A percentile compares a stretch with the other conserved stretches of the same genome.
These are phyloP conservation scores for Lachancea fermentati DNA, from an alignment of 805 yeast species.

Conservation along the genomic window DNA sequence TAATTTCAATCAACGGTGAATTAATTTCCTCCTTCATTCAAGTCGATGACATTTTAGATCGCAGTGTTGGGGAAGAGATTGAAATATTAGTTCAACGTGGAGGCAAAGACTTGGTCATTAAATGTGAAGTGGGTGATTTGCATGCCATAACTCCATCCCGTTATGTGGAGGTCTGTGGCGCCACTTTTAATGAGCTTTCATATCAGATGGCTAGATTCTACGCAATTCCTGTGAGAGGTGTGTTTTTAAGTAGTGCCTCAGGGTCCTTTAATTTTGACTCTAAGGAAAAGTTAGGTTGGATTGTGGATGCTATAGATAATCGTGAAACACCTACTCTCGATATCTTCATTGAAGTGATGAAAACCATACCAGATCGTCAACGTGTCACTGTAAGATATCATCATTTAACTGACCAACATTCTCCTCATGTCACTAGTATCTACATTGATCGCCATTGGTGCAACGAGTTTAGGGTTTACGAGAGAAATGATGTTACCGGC, in stretches of 20 bases:
- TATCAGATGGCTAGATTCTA: conserved; percentile 85
- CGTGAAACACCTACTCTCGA: conserved; percentile 69
- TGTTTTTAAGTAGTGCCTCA: conserved; percentile 68
- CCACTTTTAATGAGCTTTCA: conserved; percentile 76
- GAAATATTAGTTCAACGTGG: conserved; percentile 66
- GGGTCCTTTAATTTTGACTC: conserved; percentile 64
- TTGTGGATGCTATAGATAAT: conserved; percentile 73
- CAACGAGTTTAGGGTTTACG: conserved; percentile 60
- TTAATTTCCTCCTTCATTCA: conserved; percentile 64
- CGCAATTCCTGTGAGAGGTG: conserved; percentile 81
- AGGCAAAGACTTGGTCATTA: conserved; percentile 49
- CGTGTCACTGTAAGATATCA: conserved; percentile 57
- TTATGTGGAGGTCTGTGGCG: conserved; percentile 79
- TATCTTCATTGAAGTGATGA: conserved; percentile 72
- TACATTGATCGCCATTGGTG: conserved; percentile 85
- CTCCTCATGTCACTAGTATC: conserved; percentile 59
- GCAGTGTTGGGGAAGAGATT: conserved; percentile 53
- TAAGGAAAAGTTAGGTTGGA: conserved; percentile 68
- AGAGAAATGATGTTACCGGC: conserved; percentile 54
- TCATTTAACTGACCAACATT: conserved; percentile 75
- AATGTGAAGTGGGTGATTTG: conserved; percentile 61
- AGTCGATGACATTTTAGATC: conserved; percentile 80
- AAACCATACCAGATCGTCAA: conserved; percentile 65
- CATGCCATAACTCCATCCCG: conserved; percentile 79
- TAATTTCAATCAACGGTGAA: conserved; percentile 65